phyloP scores from a whole-genome alignment of 257 asterid species.

The Solanum ahanhuiri region DNA sequence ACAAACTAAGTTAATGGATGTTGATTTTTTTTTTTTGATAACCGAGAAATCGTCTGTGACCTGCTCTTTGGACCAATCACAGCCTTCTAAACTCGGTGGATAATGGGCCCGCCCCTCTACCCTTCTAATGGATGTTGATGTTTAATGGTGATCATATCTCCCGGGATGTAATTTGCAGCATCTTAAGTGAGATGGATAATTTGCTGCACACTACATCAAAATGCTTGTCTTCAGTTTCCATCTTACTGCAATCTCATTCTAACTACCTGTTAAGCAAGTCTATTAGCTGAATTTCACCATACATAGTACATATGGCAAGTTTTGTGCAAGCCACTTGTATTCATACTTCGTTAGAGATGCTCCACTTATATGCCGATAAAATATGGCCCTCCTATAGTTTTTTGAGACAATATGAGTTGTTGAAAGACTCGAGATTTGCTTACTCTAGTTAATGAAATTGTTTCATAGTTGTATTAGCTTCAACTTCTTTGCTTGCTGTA shows the following conservation, averaged over 20 bases:
- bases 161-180: background rate
- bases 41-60: no score
- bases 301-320: background rate
- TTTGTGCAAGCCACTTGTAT: background rate
- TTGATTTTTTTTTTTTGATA: background rate
- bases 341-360: background rate
- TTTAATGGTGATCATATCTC: background rate
- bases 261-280: background rate
- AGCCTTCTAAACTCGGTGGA: no score
- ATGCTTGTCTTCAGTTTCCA: background rate
- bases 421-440: background rate
- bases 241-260: background rate
- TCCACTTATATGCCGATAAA: background rate
- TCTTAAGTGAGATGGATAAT: background rate
- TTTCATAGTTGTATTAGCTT: background rate
- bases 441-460: background rate
- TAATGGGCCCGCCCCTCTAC: no score
- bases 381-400: background rate
- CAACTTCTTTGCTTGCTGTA: background rate
- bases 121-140: background rate
- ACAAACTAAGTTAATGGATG: background rate
- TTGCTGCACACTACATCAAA: background rate
- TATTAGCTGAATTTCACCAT: background rate
- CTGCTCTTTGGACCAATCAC: no score
- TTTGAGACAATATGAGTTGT: background rate